Conservation (phyloP, 2,329 filamentous ascomycete genomes). For the Neocucurbitaria cava region DNA sequence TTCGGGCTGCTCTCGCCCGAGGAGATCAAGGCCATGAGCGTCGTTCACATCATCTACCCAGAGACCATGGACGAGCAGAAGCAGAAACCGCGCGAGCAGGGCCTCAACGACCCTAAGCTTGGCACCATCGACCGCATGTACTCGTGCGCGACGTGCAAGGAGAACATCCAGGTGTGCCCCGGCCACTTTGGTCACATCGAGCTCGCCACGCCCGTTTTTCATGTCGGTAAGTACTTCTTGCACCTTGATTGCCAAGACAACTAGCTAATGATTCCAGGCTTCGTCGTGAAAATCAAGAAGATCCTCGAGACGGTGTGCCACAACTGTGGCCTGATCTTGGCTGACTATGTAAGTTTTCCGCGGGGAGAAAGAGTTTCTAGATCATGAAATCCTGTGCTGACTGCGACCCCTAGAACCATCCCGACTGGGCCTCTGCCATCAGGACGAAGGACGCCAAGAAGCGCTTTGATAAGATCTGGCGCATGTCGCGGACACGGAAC, state of each 20-base stretch:
- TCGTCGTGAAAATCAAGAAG: slow-evolving; percentile 99
- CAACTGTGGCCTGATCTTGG: slow-evolving; percentile 96
- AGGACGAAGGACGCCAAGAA: slow-evolving; percentile 89
- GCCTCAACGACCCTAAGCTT: slow-evolving; percentile 93
- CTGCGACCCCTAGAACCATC: slow-evolving; percentile 66
- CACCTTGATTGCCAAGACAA: not conserved
- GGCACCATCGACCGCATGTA: slow-evolving; percentile 96
- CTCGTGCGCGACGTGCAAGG: slow-evolving; percentile 94
- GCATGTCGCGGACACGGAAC: slow-evolving; percentile 86
- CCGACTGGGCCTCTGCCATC: slow-evolving; percentile 82
- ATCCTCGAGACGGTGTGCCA: slow-evolving; percentile 98
- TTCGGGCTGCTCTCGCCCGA: slow-evolving; percentile 97
- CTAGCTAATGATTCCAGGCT: slow-evolving; percentile 63
- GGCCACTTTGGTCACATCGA: slow-evolving; percentile 99
- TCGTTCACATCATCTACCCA: slow-evolving; percentile 94
- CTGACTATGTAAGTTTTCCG: slow-evolving; percentile 92
- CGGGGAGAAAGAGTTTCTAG: slow-evolving; percentile 61
- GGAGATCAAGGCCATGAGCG: slow-evolving; percentile 99
- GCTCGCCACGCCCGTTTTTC: slow-evolving; percentile 93
- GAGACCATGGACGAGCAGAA: slow-evolving; percentile 99
- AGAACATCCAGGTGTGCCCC: slow-evolving; percentile 94
- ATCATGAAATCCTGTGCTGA: slow-evolving; percentile 63
- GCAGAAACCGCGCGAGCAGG: slow-evolving; percentile 86
- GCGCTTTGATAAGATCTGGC: slow-evolving; percentile 92
- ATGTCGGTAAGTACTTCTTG: slow-evolving; percentile 67